These are phyloP conservation scores for Leccinum incarnatum DNA, from an alignment of 768 basidiomycete species.

Conservation along the genomic window DNA sequence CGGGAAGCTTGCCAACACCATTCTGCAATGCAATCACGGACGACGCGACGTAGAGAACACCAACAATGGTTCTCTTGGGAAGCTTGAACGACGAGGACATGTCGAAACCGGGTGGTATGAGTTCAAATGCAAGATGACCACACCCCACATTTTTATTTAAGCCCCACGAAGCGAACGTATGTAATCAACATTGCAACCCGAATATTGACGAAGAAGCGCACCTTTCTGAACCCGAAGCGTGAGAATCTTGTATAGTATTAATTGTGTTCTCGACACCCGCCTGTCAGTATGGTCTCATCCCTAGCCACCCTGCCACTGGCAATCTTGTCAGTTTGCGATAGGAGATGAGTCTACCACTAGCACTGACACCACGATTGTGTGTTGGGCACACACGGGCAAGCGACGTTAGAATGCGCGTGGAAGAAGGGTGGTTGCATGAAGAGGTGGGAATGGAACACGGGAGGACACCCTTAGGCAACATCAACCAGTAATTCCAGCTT, in stretches of 20 bases:
- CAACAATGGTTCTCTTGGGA: conserved; percentile 1
- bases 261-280: no score
- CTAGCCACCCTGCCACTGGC: not conserved
- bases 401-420: not conserved
- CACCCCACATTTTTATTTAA: conserved; percentile 22
- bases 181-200: not conserved
- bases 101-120: not conserved
- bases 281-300: not conserved
- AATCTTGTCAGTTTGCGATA: not conserved
- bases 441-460: not conserved
- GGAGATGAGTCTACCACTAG: not conserved
- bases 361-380: not conserved
- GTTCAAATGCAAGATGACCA: not conserved
- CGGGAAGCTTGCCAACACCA: conserved; percentile 33
- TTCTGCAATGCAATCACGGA: conserved; percentile 22
- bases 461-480: not conserved
- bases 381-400: not conserved
- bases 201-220: no score
- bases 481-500: not conserved
- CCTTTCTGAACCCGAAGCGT: no score
- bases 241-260: no score
- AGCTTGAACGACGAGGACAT: conserved; percentile 15
- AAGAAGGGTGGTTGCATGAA: not conserved
- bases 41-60: conserved; percentile 12
- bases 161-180: not conserved